phyloP scores from a whole-genome alignment of 805 yeast species.

The Cyberlindnera samutprakarnensis region DNA sequence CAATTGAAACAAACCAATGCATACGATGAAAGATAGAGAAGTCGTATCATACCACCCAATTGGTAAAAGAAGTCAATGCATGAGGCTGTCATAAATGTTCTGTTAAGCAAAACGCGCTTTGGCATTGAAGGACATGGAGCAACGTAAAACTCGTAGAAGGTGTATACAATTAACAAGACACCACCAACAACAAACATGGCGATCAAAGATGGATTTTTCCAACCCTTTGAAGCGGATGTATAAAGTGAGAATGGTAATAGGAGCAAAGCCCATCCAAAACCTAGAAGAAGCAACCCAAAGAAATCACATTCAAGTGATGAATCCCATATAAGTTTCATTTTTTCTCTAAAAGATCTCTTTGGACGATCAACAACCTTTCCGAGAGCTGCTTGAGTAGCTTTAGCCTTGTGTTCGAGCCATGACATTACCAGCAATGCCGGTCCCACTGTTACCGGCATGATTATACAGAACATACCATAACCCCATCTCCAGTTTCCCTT shows the following conservation, averaged over 20 bases:
- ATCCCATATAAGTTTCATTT: constrained; percentile 5
- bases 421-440: not conserved
- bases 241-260: constrained; percentile 30
- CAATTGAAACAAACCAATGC: constrained; percentile 24
- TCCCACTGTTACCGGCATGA: constrained; percentile 29
- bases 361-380: constrained; percentile 5
- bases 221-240: constrained; percentile 24
- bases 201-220: constrained; percentile 31
- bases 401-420: not conserved
- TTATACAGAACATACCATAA: constrained; percentile 38
- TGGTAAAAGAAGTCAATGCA: constrained; percentile 24
- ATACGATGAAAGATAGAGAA: constrained; percentile 27
- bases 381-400: not conserved
- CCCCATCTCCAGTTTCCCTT: constrained; percentile 42
- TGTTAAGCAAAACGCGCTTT: constrained; percentile 25
- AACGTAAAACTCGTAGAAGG: constrained; percentile 26
- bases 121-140: constrained; percentile 31
- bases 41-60: constrained; percentile 20
- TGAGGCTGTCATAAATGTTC: constrained; percentile 27
- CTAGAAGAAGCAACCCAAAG: constrained; percentile 28
- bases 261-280: constrained; percentile 29
- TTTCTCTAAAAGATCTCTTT: not conserved
- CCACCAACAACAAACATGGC: constrained; percentile 35
- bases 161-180: constrained; percentile 25
- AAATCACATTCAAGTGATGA: constrained; percentile 28